phyloP scores from a whole-genome alignment of 257 asterid genomes.

The Voacanga thouarsii region DNA sequence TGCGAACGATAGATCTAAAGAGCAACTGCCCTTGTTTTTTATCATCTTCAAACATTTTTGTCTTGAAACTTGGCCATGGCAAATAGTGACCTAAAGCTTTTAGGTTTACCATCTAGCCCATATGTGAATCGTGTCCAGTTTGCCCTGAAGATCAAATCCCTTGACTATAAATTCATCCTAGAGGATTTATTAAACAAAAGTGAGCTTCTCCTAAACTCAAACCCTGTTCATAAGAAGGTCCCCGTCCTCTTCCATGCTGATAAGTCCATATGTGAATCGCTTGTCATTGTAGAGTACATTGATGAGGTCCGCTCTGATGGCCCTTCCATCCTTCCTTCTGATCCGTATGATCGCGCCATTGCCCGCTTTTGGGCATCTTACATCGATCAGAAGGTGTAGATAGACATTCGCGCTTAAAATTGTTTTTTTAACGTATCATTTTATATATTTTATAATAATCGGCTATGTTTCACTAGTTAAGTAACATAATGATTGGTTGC shows the following conservation, averaged over 20 bases:
- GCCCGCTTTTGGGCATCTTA: constrained; percentile 60
- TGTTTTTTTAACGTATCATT: too few species aligned
- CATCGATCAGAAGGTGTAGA: constrained; percentile 39
- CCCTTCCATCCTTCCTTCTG: constrained; percentile 38
- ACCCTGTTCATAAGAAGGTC: constrained; percentile 51
- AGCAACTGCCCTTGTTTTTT: too few species aligned
- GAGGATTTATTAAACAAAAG: constrained; percentile 25
- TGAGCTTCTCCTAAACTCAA: constrained; percentile 39
- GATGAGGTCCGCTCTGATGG: constrained; percentile 36
- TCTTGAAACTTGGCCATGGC: constrained; percentile 29
- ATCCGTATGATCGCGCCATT: constrained; percentile 39
- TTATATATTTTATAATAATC: too few species aligned
- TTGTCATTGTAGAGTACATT: constrained; percentile 38
- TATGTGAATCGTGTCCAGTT: constrained; percentile 37
- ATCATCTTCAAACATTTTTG: too few species aligned
- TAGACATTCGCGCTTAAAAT: too few species aligned
- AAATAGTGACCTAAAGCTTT: constrained; percentile 32
- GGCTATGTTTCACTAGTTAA: too few species aligned
- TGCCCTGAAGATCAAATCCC: constrained; percentile 47
- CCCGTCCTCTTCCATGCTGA: constrained; percentile 50
- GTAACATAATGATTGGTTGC: not conserved
- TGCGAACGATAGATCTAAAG: too few species aligned
- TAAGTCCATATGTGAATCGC: constrained; percentile 42
- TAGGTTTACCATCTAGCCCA: constrained; percentile 40
- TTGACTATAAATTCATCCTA: constrained; percentile 39